These are phyloP conservation scores for Saccharomyces pastorianus DNA, from an alignment of 1,139 yeast genomes.

Conservation along the genomic window DNA sequence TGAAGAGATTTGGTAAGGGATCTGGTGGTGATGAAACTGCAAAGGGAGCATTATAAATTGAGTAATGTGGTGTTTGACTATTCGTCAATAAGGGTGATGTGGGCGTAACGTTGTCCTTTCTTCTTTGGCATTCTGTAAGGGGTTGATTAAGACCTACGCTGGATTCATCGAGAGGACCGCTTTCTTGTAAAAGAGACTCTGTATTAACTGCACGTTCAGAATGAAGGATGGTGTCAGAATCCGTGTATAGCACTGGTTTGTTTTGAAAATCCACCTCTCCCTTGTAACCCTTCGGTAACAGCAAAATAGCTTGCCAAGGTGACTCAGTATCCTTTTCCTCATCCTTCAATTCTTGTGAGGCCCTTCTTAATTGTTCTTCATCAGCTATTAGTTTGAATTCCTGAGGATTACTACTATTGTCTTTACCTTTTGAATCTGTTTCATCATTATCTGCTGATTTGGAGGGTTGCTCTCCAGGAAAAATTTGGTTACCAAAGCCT, in stretches of 20 bases:
- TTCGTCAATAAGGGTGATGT: constrained; percentile 1
- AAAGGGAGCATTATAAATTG: background rate
- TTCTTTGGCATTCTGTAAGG: constrained; percentile 6
- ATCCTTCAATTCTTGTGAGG: constrained; percentile 14
- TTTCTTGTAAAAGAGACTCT: background rate
- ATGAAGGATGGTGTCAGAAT: constrained; percentile 1
- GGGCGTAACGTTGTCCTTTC: constrained; percentile 1
- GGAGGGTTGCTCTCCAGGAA: background rate
- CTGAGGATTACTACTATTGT: background rate
- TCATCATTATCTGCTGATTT: background rate
- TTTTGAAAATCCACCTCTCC: constrained; percentile 12
- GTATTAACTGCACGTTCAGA: background rate
- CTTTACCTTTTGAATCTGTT: background rate
- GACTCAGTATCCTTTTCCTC: constrained; percentile 13
- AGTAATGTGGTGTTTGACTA: background rate
- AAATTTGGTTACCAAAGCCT: background rate
- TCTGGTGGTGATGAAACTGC: background rate
- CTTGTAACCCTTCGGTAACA: constrained; percentile 23
- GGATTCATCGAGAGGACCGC: constrained; percentile 14
- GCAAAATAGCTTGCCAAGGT: constrained; percentile 23
- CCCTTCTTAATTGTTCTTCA: constrained; percentile 19
- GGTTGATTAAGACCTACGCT: constrained; percentile 18
- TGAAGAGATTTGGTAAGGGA: constrained; percentile 5
- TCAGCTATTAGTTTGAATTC: constrained; percentile 19
- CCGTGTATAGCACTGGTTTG: background rate